Conservation (phyloP, 2,329 filamentous ascomycete genomes). For the Coniosporium tulheliwenetii region DNA sequence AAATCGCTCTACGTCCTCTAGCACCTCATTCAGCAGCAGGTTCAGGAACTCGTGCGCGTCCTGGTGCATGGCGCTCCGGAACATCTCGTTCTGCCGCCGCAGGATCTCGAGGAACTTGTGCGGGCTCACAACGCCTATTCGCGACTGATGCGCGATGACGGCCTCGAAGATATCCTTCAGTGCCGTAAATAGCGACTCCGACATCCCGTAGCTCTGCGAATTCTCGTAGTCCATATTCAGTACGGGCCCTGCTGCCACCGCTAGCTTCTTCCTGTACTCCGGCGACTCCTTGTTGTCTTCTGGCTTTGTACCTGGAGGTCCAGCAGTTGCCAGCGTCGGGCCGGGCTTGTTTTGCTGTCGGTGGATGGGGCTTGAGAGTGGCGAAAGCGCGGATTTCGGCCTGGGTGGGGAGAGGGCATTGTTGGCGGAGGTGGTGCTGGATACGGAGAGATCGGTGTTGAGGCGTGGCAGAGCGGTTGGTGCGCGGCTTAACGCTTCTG, state of each 20-base stretch:
- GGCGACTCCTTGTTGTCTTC: slow-evolving; percentile 92
- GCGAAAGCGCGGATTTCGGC: slow-evolving; percentile 15
- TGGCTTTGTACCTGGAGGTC: slow-evolving; percentile 46
- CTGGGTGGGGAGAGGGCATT: slow-evolving; percentile 15
- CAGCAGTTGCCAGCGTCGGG: slow-evolving; percentile 37
- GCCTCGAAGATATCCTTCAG: slow-evolving; percentile 94
- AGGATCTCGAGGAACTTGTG: slow-evolving; percentile 88
- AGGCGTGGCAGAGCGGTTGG: slow-evolving; percentile 17
- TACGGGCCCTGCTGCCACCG: slow-evolving; percentile 74
- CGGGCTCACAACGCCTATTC: slow-evolving; percentile 82
- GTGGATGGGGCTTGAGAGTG: slow-evolving; percentile 4
- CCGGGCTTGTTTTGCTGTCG: slow-evolving; percentile 21
- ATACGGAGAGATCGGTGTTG: slow-evolving; percentile 19
- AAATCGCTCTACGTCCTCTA: slow-evolving; percentile 83
- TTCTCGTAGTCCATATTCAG: slow-evolving; percentile 75
- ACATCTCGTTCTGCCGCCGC: slow-evolving; percentile 91
- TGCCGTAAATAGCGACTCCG: slow-evolving; percentile 85
- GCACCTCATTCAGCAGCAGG: slow-evolving; percentile 85
- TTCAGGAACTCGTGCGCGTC: slow-evolving; percentile 97
- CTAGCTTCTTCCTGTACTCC: slow-evolving; percentile 96
- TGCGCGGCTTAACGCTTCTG: slow-evolving; percentile 50
- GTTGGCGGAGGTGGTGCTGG: slow-evolving; percentile 1
- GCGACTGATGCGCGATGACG: slow-evolving; percentile 62
- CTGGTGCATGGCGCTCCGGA: slow-evolving; percentile 92
- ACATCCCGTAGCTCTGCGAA: slow-evolving; percentile 70